Evolutionary conservation across 495 filamentous ascomycete species (phyloP).

Genomic region (Hyphodiscus hymeniophilus): DNA sequence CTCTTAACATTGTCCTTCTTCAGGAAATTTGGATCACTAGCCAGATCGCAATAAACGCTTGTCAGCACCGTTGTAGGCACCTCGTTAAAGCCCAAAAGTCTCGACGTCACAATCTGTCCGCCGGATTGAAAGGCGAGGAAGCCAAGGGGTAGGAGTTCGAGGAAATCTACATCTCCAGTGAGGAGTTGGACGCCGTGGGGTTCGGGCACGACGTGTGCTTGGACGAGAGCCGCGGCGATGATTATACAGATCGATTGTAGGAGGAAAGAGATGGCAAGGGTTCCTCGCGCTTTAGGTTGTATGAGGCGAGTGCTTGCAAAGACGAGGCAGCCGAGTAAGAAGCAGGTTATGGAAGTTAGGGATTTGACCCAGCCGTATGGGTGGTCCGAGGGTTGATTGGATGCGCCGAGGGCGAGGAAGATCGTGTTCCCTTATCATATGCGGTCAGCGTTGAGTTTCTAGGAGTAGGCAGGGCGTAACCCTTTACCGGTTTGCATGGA

Average conservation of each 20-base stretch:
- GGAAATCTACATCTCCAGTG: conserved; percentile 24
- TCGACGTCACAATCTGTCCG: conserved; percentile 57
- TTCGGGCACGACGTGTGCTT: conserved; percentile 37
- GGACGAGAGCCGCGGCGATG: conserved; percentile 50
- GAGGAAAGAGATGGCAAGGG: conserved; percentile 47
- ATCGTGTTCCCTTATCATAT: conserved; percentile 52
- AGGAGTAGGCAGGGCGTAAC: not conserved
- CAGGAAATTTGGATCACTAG: conserved; percentile 47
- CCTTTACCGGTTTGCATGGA: conserved; percentile 51
- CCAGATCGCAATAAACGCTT: conserved; percentile 60
- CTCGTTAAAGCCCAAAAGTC: conserved; percentile 56
- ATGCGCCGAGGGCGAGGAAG: conserved; percentile 57
- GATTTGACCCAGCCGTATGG: conserved; percentile 59
- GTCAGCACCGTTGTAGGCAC: conserved; percentile 70
- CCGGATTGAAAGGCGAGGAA: conserved; percentile 65
- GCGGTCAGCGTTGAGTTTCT: conserved; percentile 2
- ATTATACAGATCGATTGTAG: conserved; percentile 48
- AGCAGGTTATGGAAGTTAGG: conserved; percentile 46
- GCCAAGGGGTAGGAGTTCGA: conserved; percentile 46
- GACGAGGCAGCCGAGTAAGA: conserved; percentile 46
- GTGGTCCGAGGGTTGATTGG: conserved; percentile 38
- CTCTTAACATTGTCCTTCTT: conserved; percentile 50
- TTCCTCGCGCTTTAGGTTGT: conserved; percentile 35
- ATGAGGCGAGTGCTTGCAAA: conserved; percentile 23
- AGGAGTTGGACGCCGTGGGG: conserved; percentile 21